Evolutionary conservation across 2,329 filamentous ascomycete species (phyloP).

Genomic region (Calycina marina): DNA sequence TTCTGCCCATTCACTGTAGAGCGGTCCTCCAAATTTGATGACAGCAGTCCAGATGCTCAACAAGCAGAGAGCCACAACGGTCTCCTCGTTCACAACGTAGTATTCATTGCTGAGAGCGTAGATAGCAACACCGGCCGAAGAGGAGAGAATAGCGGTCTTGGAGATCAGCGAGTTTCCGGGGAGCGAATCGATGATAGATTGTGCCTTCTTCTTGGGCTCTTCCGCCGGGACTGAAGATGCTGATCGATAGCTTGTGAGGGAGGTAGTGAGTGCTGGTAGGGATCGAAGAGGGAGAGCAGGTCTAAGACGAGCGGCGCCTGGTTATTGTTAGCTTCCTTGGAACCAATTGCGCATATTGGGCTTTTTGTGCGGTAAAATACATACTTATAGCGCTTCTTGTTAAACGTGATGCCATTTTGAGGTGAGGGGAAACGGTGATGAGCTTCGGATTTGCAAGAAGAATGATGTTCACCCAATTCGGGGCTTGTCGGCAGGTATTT

Average conservation of each 20-base stretch:
- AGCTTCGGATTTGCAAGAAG: constrained; percentile 19
- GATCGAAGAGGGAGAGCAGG: constrained; percentile 61
- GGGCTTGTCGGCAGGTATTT: too few relatives aligned
- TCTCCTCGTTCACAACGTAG: constrained; percentile 99
- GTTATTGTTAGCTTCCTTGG: constrained; percentile 27
- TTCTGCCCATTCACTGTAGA: constrained; percentile 87
- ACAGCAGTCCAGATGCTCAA: constrained; percentile 84
- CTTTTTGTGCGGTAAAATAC: constrained; percentile 26
- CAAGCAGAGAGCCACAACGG: constrained; percentile 83
- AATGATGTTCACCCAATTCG: constrained; percentile 14
- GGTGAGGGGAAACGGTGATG: constrained; percentile 39
- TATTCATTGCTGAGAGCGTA: constrained; percentile 99
- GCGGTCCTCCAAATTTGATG: constrained; percentile 84
- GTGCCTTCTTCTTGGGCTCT: constrained; percentile 92
- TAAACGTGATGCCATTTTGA: constrained; percentile 95
- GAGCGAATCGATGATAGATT: constrained; percentile 84
- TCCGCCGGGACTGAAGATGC: constrained; percentile 66
- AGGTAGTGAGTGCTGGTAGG: constrained; percentile 59
- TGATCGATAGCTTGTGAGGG: constrained; percentile 50
- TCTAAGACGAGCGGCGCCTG: constrained; percentile 74
- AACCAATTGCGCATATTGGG: constrained; percentile 11
- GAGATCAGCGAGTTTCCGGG: constrained; percentile 85
- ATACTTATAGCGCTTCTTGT: constrained; percentile 89
- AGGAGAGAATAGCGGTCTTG: constrained; percentile 95
- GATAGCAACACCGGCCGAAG: constrained; percentile 75